phyloP scores from a whole-genome alignment of 176 grass and related monocot species.

The Luzula sylvatica region DNA sequence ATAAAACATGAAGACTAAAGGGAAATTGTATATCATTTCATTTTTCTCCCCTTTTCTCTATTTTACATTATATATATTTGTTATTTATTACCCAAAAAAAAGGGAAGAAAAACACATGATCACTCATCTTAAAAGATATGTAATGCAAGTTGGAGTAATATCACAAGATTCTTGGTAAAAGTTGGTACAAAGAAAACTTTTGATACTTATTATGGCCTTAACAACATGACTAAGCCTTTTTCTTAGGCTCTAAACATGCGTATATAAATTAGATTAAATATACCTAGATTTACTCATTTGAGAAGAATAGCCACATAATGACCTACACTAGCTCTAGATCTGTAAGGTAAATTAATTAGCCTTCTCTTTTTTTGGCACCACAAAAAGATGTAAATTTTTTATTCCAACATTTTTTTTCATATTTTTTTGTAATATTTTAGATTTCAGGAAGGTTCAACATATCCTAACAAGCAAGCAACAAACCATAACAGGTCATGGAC shows the following conservation, averaged over 20 bases:
- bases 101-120: not conserved
- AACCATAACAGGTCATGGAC: slow-evolving; percentile 20
- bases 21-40: no score
- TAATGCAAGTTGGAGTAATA: slow-evolving; percentile 18
- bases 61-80: not conserved
- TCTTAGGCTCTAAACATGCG: not conserved
- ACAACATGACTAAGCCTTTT: slow-evolving; percentile 21
- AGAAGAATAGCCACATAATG: slow-evolving; percentile 29
- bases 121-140: not conserved
- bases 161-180: slow-evolving; percentile 57
- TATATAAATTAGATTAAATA: slow-evolving; percentile 38
- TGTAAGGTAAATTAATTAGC: slow-evolving; percentile 56
- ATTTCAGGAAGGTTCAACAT: slow-evolving; percentile 41
- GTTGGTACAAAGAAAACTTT: slow-evolving; percentile 36
- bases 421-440: slow-evolving; percentile 25
- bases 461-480: slow-evolving; percentile 19
- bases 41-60: no score
- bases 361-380: not conserved
- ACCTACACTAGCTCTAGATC: slow-evolving; percentile 33
- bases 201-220: slow-evolving; percentile 32
- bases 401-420: not conserved
- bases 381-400: not conserved
- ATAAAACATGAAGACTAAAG: no score
- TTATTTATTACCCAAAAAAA: slow-evolving; percentile 2
- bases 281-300: slow-evolving; percentile 1